These are phyloP conservation scores for Fraxinus pennsylvanica DNA, from an alignment of 257 asterid genomes.

Conservation along the genomic window DNA sequence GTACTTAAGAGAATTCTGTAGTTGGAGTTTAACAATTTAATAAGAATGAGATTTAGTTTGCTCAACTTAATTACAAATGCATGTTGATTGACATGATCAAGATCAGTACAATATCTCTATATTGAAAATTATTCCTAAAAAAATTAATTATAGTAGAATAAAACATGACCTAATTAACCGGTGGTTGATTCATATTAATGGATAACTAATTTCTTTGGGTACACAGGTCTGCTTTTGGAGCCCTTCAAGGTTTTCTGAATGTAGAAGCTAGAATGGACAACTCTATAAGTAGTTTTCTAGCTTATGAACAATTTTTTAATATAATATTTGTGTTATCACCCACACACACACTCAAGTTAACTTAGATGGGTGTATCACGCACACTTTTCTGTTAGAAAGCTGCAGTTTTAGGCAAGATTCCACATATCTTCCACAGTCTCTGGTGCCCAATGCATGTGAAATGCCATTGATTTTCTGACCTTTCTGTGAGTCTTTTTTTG, in stretches of 20 bases:
- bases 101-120: no score
- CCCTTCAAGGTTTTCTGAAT: background rate
- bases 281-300: background rate
- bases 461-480: constrained; percentile 44
- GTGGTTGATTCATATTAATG: background rate
- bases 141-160: no score
- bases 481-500: constrained; percentile 33
- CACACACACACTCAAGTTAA: background rate
- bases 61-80: no score
- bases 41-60: no score
- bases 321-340: background rate
- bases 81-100: no score
- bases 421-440: constrained; percentile 37
- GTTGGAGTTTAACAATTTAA: no score
- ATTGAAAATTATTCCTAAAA: no score
- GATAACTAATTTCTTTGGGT: background rate
- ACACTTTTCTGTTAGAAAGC: constrained; percentile 36
- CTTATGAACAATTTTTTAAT: background rate
- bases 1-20: background rate
- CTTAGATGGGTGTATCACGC: constrained; percentile 13
- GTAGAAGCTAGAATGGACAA: background rate
- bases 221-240: background rate
- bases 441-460: constrained; percentile 34
- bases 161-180: background rate
- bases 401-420: constrained; percentile 40